Conservation (phyloP, 2,329 filamentous ascomycete species). For the Colletotrichum tofieldiae region DNA sequence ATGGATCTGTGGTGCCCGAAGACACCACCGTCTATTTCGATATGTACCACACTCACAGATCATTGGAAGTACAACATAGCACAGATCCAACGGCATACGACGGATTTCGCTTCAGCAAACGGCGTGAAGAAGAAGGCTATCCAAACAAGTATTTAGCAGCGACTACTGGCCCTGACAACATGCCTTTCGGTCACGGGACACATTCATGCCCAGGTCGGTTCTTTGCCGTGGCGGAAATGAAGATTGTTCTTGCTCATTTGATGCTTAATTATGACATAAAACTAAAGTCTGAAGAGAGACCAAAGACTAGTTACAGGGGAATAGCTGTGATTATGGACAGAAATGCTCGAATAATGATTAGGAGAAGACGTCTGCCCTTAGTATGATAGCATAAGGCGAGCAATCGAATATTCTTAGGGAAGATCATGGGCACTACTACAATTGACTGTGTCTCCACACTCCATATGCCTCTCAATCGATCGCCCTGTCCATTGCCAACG, state of each 20-base stretch:
- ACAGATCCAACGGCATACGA: background rate
- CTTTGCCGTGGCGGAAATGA: slow-evolving; percentile 59
- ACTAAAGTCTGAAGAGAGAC: background rate
- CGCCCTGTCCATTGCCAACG: background rate
- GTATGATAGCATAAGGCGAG: slow-evolving; percentile 23
- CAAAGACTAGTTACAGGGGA: background rate
- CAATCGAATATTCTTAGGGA: too few species aligned
- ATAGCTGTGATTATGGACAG: slow-evolving; percentile 17
- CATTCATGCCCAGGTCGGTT: slow-evolving; percentile 61
- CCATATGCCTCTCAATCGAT: too few species aligned
- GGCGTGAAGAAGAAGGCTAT: background rate
- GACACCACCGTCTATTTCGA: slow-evolving; percentile 28
- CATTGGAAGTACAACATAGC: slow-evolving; percentile 5
- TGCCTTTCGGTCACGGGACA: slow-evolving; percentile 58
- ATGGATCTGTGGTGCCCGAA: slow-evolving; percentile 14
- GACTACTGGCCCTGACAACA: slow-evolving; percentile 50
- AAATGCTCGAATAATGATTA: slow-evolving; percentile 7
- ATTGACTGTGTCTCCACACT: too few species aligned
- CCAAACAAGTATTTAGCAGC: slow-evolving; percentile 29
- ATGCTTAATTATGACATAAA: slow-evolving; percentile 50
- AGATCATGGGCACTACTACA: too few species aligned
- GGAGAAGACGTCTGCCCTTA: background rate
- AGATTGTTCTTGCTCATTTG: slow-evolving; percentile 51
- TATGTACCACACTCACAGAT: slow-evolving; percentile 24
- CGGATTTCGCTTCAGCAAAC: slow-evolving; percentile 22